Conservation (phyloP, 192 early-diverging fungal species). For the Lobosporangium transversale region DNA sequence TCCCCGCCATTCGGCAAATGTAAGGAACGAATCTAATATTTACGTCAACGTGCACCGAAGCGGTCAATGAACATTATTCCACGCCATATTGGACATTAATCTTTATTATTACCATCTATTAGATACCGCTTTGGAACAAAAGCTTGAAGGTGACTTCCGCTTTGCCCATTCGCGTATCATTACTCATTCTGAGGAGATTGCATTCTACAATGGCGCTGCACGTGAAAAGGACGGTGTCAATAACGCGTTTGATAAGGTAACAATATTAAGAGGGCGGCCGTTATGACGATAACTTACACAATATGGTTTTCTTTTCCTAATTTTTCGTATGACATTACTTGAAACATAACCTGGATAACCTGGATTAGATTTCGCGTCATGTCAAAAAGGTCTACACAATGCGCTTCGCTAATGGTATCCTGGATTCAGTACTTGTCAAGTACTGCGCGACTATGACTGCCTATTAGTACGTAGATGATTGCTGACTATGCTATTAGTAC, state of each 20-base stretch:
- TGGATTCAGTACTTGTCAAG: conserved; percentile 73
- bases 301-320: background rate
- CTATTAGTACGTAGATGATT: conserved; percentile 61
- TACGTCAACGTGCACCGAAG: no score
- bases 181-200: conserved; percentile 86
- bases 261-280: no score
- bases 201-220: conserved; percentile 75
- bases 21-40: no score
- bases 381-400: conserved; percentile 67
- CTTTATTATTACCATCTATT: conserved; percentile 4
- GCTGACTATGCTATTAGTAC: no score
- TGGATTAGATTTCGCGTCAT: conserved; percentile 57
- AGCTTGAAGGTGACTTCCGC: conserved; percentile 82
- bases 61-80: no score
- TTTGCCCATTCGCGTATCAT: conserved; percentile 86
- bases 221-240: conserved; percentile 77
- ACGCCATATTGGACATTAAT: background rate
- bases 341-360: background rate
- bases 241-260: conserved; percentile 67
- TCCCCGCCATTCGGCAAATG: conserved; percentile 87
- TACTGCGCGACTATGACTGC: conserved; percentile 75
- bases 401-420: conserved; percentile 70
- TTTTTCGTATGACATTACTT: background rate
- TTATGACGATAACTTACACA: background rate
- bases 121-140: conserved; percentile 82